Conservation (phyloP, 108 stramenopile genomes). For the Nitzschia sp. region DNA sequence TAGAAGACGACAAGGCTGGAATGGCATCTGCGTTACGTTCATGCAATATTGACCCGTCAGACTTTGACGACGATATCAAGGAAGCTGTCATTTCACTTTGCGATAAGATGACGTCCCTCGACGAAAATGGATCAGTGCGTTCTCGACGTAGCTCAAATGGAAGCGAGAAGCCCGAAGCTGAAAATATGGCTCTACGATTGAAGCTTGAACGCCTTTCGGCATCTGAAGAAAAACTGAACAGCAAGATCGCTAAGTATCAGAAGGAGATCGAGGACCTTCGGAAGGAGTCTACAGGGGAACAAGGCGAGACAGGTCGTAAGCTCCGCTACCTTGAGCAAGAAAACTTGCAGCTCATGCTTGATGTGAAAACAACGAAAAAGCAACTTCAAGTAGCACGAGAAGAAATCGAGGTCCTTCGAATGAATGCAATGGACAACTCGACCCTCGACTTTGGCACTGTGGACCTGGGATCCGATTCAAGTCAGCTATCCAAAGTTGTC, state of each 20-base stretch:
- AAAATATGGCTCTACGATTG: constrained; percentile 41
- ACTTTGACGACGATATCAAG: constrained; percentile 49
- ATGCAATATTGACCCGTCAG: constrained; percentile 34
- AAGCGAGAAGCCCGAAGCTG: not conserved
- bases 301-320: constrained; percentile 53
- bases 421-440: constrained; percentile 35
- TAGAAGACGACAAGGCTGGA: constrained; percentile 73
- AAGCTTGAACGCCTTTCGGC: constrained; percentile 31
- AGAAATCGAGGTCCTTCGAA: constrained; percentile 50
- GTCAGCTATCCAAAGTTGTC: not conserved
- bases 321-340: constrained; percentile 80
- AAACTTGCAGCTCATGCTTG: constrained; percentile 81
- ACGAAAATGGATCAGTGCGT: constrained; percentile 53
- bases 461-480: not conserved
- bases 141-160: constrained; percentile 9
- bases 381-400: constrained; percentile 48
- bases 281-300: constrained; percentile 38
- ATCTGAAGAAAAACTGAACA: constrained; percentile 40
- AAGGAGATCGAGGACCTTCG: constrained; percentile 40
- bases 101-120: constrained; percentile 55
- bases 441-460: constrained; percentile 42
- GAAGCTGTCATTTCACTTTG: constrained; percentile 62
- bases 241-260: constrained; percentile 30
- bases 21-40: constrained; percentile 47
- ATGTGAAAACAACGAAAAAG: constrained; percentile 67